These are phyloP conservation scores for Crucibulum laeve DNA, from an alignment of 768 basidiomycete species.

Conservation along the genomic window DNA sequence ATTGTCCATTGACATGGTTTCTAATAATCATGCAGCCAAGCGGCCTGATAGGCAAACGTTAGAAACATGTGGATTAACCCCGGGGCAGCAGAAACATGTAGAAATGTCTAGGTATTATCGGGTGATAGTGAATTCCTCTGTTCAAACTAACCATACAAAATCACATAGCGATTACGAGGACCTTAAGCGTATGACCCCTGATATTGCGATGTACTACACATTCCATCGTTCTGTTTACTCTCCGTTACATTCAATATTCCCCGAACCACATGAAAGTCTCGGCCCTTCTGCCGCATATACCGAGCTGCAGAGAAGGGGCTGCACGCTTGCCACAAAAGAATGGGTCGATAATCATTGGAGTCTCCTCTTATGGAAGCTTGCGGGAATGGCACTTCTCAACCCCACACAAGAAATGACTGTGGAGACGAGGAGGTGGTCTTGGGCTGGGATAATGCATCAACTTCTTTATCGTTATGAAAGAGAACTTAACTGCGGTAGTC, in stretches of 20 bases:
- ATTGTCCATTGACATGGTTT: neutral
- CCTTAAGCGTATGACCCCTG: conserved; percentile 50
- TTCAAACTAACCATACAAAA: neutral
- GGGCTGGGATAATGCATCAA: conserved; percentile 77
- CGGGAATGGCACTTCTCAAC: conserved; percentile 74
- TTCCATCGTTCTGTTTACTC: conserved; percentile 41
- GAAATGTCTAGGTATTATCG: conserved; percentile 46
- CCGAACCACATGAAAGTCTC: conserved; percentile 21
- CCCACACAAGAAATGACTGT: conserved; percentile 52
- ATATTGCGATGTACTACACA: conserved; percentile 52
- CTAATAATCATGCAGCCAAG: conserved; percentile 17
- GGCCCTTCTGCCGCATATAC: conserved; percentile 54
- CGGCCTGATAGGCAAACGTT: conserved; percentile 38
- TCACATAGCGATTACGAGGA: conserved; percentile 19
- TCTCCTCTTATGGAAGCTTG: conserved; percentile 91
- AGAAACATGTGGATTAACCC: conserved; percentile 42
- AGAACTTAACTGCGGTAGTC: conserved; percentile 71
- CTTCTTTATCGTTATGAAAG: conserved; percentile 92
- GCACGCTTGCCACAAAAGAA: conserved; percentile 58
- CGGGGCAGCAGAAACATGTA: conserved; percentile 48
- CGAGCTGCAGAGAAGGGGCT: conserved; percentile 53
- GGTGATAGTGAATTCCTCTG: neutral
- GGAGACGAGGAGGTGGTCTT: conserved; percentile 66
- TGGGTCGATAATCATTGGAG: conserved; percentile 96
- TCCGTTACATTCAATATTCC: conserved; percentile 14